Evolutionary conservation across 345 rosid species (phyloP), one percentile per base, ranked within the genome.

Genomic region (Mallotus nudiflorus): DNA sequence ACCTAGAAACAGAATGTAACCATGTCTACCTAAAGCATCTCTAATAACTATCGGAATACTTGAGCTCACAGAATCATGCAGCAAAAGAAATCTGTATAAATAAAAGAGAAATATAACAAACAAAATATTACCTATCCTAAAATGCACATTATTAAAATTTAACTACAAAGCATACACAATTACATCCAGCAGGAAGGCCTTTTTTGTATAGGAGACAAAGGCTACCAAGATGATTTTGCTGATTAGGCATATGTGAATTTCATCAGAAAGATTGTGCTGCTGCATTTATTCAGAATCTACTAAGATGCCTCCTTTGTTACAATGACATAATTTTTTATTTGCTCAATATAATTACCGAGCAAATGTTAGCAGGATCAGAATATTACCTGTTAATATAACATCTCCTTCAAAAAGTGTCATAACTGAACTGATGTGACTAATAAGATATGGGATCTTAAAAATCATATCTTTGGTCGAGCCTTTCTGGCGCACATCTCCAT

Each of bases 381-480:
- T 24, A 22, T 58, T 84, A 91, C 97, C 97, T 80, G 97, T 95
- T 74, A 90, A 77, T 69, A 95, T 95, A 56, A 88, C 85, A 81
- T 94, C 97, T 78, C 96, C 97, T 83, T 88, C 85, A 69, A 85
- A 81, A 73, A 92, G 92, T 22, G 97, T 90, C 99, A 92, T 89
- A 31, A 92, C 83, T 25, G 94, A 87, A 74, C 96, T 90, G 66
- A 90, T 95, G 85, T 92, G 90, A 78, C 97, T 92, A 62, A 92
- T 82, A 75, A 92, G 91, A 81, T 80, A 84, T 16, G 97, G 93
- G 71, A 92, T 84, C 81, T 85, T 90, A 76, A 84, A 92, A 46
- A 94, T 90, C 97, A 89, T 92, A 75, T 95, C 99, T 62, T 80
- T 83, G 51, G 97, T 90, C 67, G 91, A 84, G 62, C 98, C 91